phyloP scores from a whole-genome alignment of 2,329 filamentous ascomycete genomes.

The Beauveria caledonica region DNA sequence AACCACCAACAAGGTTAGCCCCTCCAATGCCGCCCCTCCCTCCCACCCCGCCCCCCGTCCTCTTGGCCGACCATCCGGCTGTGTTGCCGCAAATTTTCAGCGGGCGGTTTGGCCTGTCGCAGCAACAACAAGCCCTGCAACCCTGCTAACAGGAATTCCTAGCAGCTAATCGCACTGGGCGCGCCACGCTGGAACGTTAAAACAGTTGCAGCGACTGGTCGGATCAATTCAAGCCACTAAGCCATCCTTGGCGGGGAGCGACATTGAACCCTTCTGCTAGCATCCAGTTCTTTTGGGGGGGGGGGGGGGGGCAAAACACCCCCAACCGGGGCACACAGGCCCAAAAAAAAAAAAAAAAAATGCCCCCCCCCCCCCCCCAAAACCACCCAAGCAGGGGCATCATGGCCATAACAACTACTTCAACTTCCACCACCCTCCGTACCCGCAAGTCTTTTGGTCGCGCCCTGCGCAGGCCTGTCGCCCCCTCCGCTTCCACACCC shows the following conservation, averaged over 20 bases:
- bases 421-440: slow-evolving; percentile 11
- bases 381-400: slow-evolving; percentile 7
- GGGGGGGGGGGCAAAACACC: too few relatives aligned
- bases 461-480: slow-evolving; percentile 35
- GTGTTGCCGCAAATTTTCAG: background rate
- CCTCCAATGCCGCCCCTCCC: background rate
- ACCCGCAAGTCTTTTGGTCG: slow-evolving; percentile 20
- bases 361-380: too few relatives aligned
- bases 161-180: too few relatives aligned
- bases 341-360: too few relatives aligned
- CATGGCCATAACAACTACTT: slow-evolving; percentile 12
- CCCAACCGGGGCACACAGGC: too few relatives aligned
- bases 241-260: background rate
- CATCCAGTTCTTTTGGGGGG: background rate
- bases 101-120: background rate
- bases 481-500: slow-evolving; percentile 45
- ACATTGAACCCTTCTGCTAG: background rate
- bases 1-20: background rate
- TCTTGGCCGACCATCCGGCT: too few relatives aligned
- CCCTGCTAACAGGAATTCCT: background rate
- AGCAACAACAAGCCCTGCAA: background rate
- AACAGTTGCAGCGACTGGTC: too few relatives aligned
- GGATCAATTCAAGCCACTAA: background rate
- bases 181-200: too few relatives aligned
- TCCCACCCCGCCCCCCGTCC: background rate